Evolutionary conservation across 23 red algal species (phyloP).

Genomic region (Gracilaria domingensis): DNA sequence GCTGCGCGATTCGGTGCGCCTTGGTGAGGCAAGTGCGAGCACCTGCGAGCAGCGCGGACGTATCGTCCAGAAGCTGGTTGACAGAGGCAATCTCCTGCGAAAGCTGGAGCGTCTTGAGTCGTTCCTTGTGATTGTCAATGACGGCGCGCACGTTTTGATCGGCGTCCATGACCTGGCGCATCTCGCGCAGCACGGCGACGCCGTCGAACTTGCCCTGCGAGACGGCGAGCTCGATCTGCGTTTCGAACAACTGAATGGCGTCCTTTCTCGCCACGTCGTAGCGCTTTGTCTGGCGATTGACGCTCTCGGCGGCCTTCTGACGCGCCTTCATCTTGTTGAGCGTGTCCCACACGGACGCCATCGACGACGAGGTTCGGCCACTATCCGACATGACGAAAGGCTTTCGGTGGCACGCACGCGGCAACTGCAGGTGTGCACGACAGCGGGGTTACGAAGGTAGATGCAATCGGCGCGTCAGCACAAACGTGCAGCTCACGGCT

Average conservation of each 20-base stretch:
- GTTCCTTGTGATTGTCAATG: conserved; percentile 38
- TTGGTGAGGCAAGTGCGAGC: background rate
- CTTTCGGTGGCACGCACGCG: too few relatives aligned
- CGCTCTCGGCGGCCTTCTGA: conserved; percentile 20
- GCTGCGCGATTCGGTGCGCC: conserved; percentile 4
- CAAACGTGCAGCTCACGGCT: too few relatives aligned
- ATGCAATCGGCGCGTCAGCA: too few relatives aligned
- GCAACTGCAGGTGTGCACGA: too few relatives aligned
- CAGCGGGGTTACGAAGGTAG: too few relatives aligned
- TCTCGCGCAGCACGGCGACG: background rate
- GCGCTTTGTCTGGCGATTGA: background rate
- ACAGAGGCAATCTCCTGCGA: background rate
- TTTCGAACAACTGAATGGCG: background rate
- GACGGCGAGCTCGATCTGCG: background rate
- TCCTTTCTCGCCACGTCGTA: conserved; percentile 12
- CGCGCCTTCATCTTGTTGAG: conserved; percentile 47
- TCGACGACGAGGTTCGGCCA: background rate
- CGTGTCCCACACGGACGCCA: conserved; percentile 52
- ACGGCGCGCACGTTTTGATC: conserved; percentile 42
- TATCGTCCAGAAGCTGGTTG: background rate
- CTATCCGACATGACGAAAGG: conserved; percentile 23
- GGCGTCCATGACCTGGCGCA: conserved; percentile 6
- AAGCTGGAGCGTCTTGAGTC: background rate
- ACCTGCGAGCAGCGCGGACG: background rate
- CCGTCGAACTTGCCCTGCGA: background rate